A percentile compares a stretch with the other conserved stretches of the same genome.
Conservation (phyloP, 2,329 filamentous ascomycete species). For the Penicillium glabrum region DNA sequence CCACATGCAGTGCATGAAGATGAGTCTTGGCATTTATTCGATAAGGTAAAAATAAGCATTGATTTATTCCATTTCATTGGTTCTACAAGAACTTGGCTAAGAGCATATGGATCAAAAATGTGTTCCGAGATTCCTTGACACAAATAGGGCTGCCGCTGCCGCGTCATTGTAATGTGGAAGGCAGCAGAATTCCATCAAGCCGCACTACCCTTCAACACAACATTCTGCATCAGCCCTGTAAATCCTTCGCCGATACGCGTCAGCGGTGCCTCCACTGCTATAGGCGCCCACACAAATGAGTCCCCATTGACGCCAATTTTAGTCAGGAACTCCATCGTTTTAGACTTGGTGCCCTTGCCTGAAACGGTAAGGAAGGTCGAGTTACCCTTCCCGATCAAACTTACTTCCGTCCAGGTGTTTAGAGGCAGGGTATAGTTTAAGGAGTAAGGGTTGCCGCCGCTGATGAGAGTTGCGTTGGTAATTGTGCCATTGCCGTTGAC, state of each 20-base stretch:
- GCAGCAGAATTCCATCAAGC: neutral
- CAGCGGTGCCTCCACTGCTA: slow-evolving; percentile 32
- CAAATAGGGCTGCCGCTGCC: neutral
- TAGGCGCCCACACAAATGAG: slow-evolving; percentile 9
- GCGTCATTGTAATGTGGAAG: neutral
- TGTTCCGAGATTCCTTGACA: neutral
- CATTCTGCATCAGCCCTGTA: slow-evolving; percentile 10
- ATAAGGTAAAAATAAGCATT: neutral
- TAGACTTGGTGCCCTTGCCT: neutral
- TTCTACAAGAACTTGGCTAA: neutral
- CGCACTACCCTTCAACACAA: slow-evolving; percentile 9
- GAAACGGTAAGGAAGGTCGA: slow-evolving; percentile 32
- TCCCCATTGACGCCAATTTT: slow-evolving; percentile 14
- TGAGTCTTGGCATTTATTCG: neutral
- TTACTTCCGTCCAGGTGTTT: slow-evolving; percentile 37
- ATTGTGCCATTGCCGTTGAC: slow-evolving; percentile 32
- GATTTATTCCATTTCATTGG: neutral
- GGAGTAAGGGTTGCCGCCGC: slow-evolving; percentile 39
- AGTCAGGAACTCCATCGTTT: slow-evolving; percentile 11
- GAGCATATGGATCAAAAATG: neutral
- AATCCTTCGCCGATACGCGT: slow-evolving; percentile 21
- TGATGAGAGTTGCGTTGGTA: slow-evolving; percentile 40
- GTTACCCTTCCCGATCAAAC: slow-evolving; percentile 36
- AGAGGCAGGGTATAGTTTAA: slow-evolving; percentile 44
- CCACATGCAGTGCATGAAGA: neutral